These are phyloP conservation scores for Besnoitia besnoiti DNA, from an alignment of 169 alveolate species.

Conservation along the genomic window DNA sequence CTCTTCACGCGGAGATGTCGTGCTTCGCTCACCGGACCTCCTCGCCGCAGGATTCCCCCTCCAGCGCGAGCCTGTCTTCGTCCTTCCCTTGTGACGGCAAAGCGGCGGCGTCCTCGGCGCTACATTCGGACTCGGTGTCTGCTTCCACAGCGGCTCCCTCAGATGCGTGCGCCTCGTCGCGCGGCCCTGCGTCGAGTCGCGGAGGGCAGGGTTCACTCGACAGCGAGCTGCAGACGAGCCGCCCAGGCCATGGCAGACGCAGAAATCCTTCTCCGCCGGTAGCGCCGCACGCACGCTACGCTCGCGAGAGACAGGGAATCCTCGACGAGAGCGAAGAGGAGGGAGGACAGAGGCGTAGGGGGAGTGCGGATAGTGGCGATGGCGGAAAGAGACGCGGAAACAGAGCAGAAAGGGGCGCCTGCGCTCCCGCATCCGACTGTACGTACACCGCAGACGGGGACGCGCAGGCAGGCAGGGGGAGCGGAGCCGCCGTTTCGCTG, in stretches of 20 bases:
- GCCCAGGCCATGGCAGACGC: neutral
- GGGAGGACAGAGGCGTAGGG: too few species aligned
- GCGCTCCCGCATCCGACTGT: neutral
- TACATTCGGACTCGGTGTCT: too few species aligned
- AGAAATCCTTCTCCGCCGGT: neutral
- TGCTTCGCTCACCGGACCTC: constrained; percentile 21
- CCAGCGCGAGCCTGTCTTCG: neutral
- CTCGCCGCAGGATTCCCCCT: constrained; percentile 40
- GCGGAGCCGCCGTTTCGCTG: too few species aligned
- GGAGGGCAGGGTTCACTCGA: too few species aligned
- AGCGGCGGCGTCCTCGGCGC: too few species aligned
- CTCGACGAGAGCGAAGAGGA: neutral
- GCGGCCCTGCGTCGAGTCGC: too few species aligned
- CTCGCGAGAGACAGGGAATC: neutral
- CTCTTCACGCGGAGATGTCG: neutral
- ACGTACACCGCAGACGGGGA: neutral
- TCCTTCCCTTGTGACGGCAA: too few species aligned
- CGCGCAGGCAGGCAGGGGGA: neutral
- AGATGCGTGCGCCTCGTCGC: too few species aligned
- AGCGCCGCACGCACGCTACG: neutral
- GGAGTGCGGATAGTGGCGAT: too few species aligned
- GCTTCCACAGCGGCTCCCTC: too few species aligned
- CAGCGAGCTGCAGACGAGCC: neutral
- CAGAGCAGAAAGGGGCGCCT: neutral
- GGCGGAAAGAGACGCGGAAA: too few species aligned